Evolutionary conservation across 2,329 filamentous ascomycete species (phyloP).

Genomic region (Tothia fuscella): DNA sequence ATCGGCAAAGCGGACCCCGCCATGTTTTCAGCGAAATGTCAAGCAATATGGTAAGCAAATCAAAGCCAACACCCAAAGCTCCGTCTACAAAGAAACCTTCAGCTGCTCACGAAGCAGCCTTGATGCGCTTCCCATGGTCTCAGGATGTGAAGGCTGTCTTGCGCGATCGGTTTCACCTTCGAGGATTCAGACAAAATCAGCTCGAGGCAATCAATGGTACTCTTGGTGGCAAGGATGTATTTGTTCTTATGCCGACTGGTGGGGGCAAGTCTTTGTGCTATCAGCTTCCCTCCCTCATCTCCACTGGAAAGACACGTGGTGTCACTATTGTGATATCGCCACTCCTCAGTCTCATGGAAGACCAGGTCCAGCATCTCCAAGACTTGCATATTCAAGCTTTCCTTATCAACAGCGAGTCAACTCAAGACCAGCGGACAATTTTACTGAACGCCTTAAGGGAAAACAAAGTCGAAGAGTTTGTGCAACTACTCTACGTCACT

Average conservation of each 20-base stretch:
- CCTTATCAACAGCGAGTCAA: constrained; percentile 68
- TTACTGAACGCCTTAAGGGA: constrained; percentile 55
- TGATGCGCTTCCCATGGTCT: constrained; percentile 68
- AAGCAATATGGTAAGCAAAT: not conserved
- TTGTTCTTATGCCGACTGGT: constrained; percentile 95
- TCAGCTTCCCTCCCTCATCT: constrained; percentile 79
- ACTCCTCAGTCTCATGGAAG: constrained; percentile 89
- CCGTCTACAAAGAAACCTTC: constrained; percentile 3
- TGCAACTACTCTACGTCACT: constrained; percentile 88
- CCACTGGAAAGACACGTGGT: constrained; percentile 66
- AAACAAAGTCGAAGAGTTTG: constrained; percentile 55
- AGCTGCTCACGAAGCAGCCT: not conserved
- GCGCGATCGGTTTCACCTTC: constrained; percentile 71
- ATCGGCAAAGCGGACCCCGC: not conserved
- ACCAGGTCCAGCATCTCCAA: constrained; percentile 77
- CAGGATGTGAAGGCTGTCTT: constrained; percentile 70
- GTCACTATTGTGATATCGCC: constrained; percentile 94
- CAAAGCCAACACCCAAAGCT: not conserved
- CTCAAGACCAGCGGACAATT: constrained; percentile 46
- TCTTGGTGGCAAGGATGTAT: constrained; percentile 73
- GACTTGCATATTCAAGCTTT: constrained; percentile 66
- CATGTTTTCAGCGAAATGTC: not conserved
- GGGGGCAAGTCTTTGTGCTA: constrained; percentile 96
- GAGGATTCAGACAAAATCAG: constrained; percentile 81
- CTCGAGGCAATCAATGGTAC: constrained; percentile 94